A percentile compares a stretch with the other conserved stretches of the same genome.
Conservation (phyloP, 1,284 basidiomycete genomes). For the Heimioporus punctisporus region DNA sequence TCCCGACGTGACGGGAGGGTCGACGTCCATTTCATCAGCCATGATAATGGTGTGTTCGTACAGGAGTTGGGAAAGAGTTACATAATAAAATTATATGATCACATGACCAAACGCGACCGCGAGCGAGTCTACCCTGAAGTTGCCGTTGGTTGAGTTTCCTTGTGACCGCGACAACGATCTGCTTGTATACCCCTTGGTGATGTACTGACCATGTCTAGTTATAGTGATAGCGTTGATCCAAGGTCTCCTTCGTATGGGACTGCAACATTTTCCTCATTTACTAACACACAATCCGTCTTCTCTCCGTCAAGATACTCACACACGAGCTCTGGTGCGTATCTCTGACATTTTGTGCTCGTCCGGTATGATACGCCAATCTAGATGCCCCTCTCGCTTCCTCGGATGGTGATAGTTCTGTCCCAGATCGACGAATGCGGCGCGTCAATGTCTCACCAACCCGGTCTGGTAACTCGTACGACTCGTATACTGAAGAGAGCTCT, state of each 20-base stretch:
- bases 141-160: conserved; percentile 30
- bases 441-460: conserved; percentile 42
- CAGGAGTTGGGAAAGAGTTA: conserved; percentile 8
- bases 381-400: conserved; percentile 38
- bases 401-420: conserved; percentile 40
- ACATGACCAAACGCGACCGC: conserved; percentile 36
- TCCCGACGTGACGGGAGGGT: conserved; percentile 48
- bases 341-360: neutral
- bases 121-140: conserved; percentile 36
- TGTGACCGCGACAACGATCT: neutral
- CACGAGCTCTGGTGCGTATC: conserved; percentile 36
- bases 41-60: conserved; percentile 44
- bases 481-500: conserved; percentile 47
- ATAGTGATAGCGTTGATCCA: conserved; percentile 38
- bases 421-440: conserved; percentile 41
- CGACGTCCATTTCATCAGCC: conserved; percentile 86
- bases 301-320: conserved; percentile 48
- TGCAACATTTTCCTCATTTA: conserved; percentile 50
- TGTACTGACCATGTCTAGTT: conserved; percentile 37
- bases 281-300: conserved; percentile 41
- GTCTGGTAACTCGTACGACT: conserved; percentile 35
- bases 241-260: conserved; percentile 52
- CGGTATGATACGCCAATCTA: conserved; percentile 10
- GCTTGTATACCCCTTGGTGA: conserved; percentile 12
- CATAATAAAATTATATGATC: conserved; percentile 24